phyloP scores from a whole-genome alignment of 148 eudicot genomes.

The Vaccinium darrowii region DNA sequence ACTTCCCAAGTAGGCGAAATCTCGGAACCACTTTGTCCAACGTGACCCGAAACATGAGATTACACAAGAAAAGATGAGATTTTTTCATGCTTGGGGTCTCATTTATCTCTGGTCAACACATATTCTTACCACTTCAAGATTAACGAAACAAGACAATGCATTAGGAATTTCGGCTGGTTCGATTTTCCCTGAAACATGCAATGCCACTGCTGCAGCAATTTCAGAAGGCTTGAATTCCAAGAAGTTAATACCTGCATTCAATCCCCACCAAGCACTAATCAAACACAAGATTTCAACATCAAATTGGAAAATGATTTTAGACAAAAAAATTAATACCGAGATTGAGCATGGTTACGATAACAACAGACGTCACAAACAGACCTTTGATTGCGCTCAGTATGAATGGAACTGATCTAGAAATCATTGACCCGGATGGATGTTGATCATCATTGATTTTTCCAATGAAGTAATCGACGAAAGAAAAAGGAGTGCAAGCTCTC shows the following conservation, averaged over 20 bases:
- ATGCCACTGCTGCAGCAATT: slow-evolving; percentile 68
- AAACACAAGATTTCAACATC: slow-evolving; percentile 5
- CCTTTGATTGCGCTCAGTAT: slow-evolving; percentile 62
- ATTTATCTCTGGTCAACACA: slow-evolving; percentile 12
- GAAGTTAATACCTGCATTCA: slow-evolving; percentile 76
- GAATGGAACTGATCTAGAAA: slow-evolving; percentile 54
- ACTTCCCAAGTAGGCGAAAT: not conserved
- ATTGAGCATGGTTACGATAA: not conserved
- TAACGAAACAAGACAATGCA: slow-evolving; percentile 37
- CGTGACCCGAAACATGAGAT: not conserved
- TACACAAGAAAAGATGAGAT: not conserved
- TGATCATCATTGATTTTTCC: slow-evolving; percentile 30
- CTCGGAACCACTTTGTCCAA: not conserved
- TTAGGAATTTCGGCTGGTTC: slow-evolving; percentile 41
- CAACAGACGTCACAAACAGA: not conserved
- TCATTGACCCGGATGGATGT: slow-evolving; percentile 30
- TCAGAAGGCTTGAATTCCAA: slow-evolving; percentile 79
- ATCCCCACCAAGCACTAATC: slow-evolving; percentile 27
- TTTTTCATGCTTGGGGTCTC: not conserved
- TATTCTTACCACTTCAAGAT: slow-evolving; percentile 49
- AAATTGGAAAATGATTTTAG: not conserved
- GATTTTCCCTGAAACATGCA: slow-evolving; percentile 44
- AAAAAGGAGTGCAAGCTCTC: slow-evolving; percentile 69
- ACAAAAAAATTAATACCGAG: too few relatives aligned
- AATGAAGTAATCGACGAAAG: slow-evolving; percentile 61